A percentile compares a stretch with the other conserved stretches of the same genome.
phyloP scores from a whole-genome alignment of 2,329 filamentous ascomycete genomes.

The Colletotrichum camelliae region DNA sequence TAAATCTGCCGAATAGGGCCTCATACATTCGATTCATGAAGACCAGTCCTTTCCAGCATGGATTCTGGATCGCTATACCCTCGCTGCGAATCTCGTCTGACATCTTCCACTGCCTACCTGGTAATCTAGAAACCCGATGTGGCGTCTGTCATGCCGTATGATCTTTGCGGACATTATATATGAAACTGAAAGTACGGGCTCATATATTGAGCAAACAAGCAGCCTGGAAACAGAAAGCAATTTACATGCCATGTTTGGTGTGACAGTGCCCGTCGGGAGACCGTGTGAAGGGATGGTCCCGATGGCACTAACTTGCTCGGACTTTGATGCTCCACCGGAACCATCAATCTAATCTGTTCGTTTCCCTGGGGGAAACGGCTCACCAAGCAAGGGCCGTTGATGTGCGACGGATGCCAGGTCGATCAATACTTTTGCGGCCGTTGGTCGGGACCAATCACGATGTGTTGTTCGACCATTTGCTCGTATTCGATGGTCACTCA shows the following conservation, averaged over 20 bases:
- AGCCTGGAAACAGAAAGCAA: background rate
- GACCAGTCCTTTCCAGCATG: background rate
- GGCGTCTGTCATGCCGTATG: background rate
- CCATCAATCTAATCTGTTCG: background rate
- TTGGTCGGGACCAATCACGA: background rate
- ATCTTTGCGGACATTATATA: background rate
- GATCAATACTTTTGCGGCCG: background rate
- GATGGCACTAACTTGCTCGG: background rate
- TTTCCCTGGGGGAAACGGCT: background rate
- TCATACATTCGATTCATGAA: background rate
- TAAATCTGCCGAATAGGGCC: background rate
- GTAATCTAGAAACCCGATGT: background rate
- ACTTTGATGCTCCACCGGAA: background rate
- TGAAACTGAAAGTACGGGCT: background rate
- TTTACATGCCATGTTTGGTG: background rate
- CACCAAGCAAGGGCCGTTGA: background rate
- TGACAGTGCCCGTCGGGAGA: background rate
- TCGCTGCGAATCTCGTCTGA: background rate
- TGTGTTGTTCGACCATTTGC: background rate
- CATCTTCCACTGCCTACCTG: background rate
- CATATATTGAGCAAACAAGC: background rate
- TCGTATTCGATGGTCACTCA: background rate
- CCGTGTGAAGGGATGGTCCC: background rate
- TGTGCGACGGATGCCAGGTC: background rate
- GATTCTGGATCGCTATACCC: background rate